These are phyloP conservation scores for Neurospora sp. DNA, from an alignment of 495 filamentous ascomycete species.

Conservation along the genomic window DNA sequence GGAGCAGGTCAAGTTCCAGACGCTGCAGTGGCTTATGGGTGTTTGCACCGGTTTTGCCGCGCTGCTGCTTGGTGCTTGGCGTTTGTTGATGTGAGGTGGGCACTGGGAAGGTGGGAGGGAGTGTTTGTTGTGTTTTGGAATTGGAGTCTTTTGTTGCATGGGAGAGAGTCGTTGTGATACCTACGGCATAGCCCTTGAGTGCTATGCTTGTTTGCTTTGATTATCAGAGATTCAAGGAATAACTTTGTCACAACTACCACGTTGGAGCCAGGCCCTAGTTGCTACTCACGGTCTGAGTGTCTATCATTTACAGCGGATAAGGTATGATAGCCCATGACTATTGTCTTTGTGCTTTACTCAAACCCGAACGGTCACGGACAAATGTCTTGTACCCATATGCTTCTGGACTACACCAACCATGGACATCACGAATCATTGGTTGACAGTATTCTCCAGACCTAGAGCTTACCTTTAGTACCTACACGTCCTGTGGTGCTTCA, in stretches of 20 bases:
- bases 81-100: conserved; percentile 54
- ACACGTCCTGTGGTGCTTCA: not conserved
- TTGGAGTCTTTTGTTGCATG: not conserved
- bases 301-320: not conserved
- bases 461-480: not conserved
- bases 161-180: not conserved
- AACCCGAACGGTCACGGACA: not conserved
- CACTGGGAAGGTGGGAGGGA: not conserved
- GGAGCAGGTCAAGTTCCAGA: conserved; percentile 95
- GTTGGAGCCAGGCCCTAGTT: not conserved
- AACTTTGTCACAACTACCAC: not conserved
- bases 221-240: not conserved
- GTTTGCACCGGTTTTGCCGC: conserved; percentile 90
- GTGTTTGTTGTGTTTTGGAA: not conserved
- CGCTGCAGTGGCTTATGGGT: conserved; percentile 96
- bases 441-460: not conserved
- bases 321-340: not conserved
- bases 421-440: not conserved
- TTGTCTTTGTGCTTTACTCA: not conserved
- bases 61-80: conserved; percentile 90
- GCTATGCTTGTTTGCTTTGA: not conserved
- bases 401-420: not conserved
- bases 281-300: not conserved
- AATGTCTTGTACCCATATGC: not conserved
- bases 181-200: not conserved